These are phyloP conservation scores for Hyphopichia burtonii DNA, from an alignment of 1,139 yeast genomes.

Conservation along the genomic window DNA sequence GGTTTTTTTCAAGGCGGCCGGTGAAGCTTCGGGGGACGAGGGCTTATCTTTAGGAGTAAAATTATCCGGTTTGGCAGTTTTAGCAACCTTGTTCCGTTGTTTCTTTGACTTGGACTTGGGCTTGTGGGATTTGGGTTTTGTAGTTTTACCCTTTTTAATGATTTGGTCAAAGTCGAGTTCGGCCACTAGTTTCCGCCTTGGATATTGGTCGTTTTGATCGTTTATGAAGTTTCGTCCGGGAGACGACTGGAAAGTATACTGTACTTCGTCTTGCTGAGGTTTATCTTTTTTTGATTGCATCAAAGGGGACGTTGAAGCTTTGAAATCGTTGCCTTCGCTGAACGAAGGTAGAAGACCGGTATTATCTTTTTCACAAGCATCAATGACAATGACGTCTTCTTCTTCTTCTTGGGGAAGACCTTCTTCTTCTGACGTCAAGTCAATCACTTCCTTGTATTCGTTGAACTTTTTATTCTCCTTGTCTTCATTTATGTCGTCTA, in stretches of 20 bases:
- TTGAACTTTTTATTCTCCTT: conserved; percentile 4
- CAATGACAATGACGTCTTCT: conserved; percentile 25
- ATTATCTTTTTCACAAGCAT: conserved; percentile 16
- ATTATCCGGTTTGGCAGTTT: background rate
- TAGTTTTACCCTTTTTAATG: conserved; percentile 13
- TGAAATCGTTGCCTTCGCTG: conserved; percentile 7
- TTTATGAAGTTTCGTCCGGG: conserved; percentile 22
- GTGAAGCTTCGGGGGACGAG: background rate
- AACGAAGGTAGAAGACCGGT: conserved; percentile 15
- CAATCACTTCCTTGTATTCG: conserved; percentile 21
- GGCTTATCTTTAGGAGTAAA: background rate
- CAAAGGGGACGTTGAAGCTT: background rate
- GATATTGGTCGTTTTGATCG: conserved; percentile 17
- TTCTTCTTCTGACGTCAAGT: conserved; percentile 21
- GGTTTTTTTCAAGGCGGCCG: background rate
- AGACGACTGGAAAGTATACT: conserved; percentile 21
- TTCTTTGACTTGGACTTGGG: background rate
- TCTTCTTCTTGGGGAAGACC: conserved; percentile 7
- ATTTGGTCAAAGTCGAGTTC: conserved; percentile 25
- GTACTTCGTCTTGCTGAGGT: conserved; percentile 9
- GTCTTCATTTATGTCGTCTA: conserved; percentile 8
- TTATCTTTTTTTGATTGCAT: background rate
- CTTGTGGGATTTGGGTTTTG: background rate
- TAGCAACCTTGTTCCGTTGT: background rate
- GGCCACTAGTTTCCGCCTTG: conserved; percentile 26